These are phyloP conservation scores for Coemansia sp. DNA, from an alignment of 192 early-diverging fungal species.

Conservation along the genomic window DNA sequence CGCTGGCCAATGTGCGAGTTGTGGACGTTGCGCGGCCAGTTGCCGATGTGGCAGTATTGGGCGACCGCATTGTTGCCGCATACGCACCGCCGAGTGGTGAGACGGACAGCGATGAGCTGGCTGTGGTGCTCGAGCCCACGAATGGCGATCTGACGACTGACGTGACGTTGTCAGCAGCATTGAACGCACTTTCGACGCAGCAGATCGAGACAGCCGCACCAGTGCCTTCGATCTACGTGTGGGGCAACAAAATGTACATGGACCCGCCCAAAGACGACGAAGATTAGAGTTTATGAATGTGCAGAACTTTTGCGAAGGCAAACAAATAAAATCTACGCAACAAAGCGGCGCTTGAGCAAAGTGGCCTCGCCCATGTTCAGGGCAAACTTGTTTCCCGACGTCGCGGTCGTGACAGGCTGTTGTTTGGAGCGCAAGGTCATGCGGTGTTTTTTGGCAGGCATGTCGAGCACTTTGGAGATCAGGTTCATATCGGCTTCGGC, in stretches of 20 bases:
- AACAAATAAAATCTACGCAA: conserved; percentile 14
- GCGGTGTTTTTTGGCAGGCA: conserved; percentile 49
- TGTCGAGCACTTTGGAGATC: conserved; percentile 47
- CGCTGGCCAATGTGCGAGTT: conserved; percentile 11
- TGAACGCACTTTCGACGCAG: conserved; percentile 18
- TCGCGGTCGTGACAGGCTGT: background rate
- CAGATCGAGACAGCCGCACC: conserved; percentile 3
- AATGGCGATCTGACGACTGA: conserved; percentile 8
- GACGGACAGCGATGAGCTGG: background rate
- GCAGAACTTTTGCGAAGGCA: background rate
- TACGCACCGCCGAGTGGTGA: conserved; percentile 10
- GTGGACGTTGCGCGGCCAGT: conserved; percentile 29
- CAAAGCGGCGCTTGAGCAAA: conserved; percentile 49
- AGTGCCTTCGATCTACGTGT: conserved; percentile 37
- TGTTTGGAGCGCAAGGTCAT: conserved; percentile 14
- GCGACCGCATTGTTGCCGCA: conserved; percentile 26
- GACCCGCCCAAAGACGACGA: conserved; percentile 35
- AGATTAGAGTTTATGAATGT: conserved; percentile 6
- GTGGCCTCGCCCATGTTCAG: conserved; percentile 55
- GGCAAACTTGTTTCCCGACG: conserved; percentile 25
- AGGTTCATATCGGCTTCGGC: conserved; percentile 50
- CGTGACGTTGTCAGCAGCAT: conserved; percentile 2
- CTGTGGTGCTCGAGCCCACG: conserved; percentile 10
- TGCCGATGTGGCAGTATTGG: conserved; percentile 29
- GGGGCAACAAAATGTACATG: conserved; percentile 49